A percentile compares a stretch with the other conserved stretches of the same genome.
Evolutionary conservation across 352 stramenopile species (phyloP).

Genomic region (Phytophthora megakarya): DNA sequence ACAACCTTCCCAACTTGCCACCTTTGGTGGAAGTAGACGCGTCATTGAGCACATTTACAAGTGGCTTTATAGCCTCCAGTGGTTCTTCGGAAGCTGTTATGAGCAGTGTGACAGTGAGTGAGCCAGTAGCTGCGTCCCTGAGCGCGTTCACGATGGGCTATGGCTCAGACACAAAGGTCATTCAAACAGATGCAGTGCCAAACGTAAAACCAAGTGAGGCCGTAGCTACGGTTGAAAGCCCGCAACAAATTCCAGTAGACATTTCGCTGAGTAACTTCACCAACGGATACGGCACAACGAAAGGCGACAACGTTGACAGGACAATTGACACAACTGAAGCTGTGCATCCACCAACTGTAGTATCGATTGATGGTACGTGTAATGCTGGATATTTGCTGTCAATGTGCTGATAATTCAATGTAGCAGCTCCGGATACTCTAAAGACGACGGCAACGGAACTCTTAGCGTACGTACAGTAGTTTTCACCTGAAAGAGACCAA

Average conservation of each 20-base stretch:
- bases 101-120: neutral
- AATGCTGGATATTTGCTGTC: neutral
- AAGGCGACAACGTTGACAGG: neutral
- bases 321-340: conserved; percentile 2
- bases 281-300: conserved; percentile 21
- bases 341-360: conserved; percentile 2
- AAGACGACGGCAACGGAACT: conserved; percentile 10
- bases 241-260: conserved; percentile 28
- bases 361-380: neutral
- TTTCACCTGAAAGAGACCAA: no score
- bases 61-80: conserved; percentile 33
- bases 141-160: conserved; percentile 48
- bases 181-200: neutral
- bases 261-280: conserved; percentile 40
- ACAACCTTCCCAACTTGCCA: neutral
- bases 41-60: conserved; percentile 54
- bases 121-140: conserved; percentile 38
- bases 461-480: conserved; percentile 36
- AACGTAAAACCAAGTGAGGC: neutral
- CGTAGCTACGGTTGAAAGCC: neutral
- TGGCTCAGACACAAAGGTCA: neutral
- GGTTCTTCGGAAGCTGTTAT: neutral
- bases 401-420: neutral
- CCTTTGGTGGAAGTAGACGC: conserved; percentile 21
- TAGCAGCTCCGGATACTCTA: neutral